Evolutionary conservation across 768 basidiomycete species (phyloP), one percentile per base, ranked within the genome.

Genomic region (Rhizopogon sp.): DNA sequence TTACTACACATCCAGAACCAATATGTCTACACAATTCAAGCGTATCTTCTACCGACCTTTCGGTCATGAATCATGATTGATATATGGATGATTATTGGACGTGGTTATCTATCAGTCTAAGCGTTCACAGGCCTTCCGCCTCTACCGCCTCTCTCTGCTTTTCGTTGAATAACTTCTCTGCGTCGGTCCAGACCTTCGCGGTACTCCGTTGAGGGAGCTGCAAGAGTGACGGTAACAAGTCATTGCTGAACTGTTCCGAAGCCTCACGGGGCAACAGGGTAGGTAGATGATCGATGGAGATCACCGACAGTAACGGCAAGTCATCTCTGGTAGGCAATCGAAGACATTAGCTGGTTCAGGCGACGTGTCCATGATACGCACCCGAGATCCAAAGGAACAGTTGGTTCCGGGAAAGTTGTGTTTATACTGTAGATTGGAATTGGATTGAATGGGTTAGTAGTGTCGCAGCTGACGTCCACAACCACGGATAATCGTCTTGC

Each of bases 391-490:
- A 94, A 93, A 56, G 85, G 77, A 40, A 98, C 91, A 2, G 95
- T 97, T 16, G 97, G 97, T 55, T 90, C 80, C 45, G 86, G 81
- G 70, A 98, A 98, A 0, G 92, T 94, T 20, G 96, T 98, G 74
- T 97, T 98, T 74, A 94, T 80, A 53, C 66, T 77, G 74, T 99
- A 99, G 57, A 99, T 87, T 8, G 97, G 97, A 61, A 98, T 89
- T 1, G 97, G 97, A 71, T 98, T 99, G 80, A 88, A 88, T 14
- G 97, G 95, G 71, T 99, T 99, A 52, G 94, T 98, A 22, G 96
- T 98, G 70, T 99, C 97, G 76, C 97, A 99, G 69, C 93, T 96
- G 63, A 99, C 97, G 63, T 99, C 97, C 25, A 98, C 97, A 45
- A 98, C 84, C 29, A 95, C 85, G 22, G 83, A 77, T 56, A 99